phyloP scores from a whole-genome alignment of 2,329 filamentous ascomycete species.

The Botrytis squamosa region DNA sequence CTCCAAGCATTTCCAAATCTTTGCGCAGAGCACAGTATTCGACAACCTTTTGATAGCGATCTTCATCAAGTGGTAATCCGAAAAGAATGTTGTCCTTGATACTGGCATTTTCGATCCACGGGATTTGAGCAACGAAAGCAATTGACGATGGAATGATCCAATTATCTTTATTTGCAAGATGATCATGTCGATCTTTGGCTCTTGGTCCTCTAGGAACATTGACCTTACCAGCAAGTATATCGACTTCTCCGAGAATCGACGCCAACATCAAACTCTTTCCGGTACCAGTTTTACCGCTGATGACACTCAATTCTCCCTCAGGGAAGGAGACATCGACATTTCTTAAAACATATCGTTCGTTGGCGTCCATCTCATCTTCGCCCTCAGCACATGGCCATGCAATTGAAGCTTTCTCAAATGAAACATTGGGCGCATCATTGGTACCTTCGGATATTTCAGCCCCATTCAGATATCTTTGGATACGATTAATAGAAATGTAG shows the following conservation, averaged over 20 bases:
- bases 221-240: constrained; percentile 63
- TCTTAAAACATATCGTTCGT: constrained; percentile 63
- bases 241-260: constrained; percentile 72
- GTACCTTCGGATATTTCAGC: constrained; percentile 60
- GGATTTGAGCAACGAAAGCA: constrained; percentile 73
- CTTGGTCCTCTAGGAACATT: constrained; percentile 52
- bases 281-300: constrained; percentile 74
- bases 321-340: constrained; percentile 68
- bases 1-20: constrained; percentile 72
- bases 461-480: constrained; percentile 67
- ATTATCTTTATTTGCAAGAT: constrained; percentile 56
- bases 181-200: constrained; percentile 57
- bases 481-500: constrained; percentile 68
- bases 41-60: constrained; percentile 69
- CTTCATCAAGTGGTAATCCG: constrained; percentile 65
- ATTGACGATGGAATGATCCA: constrained; percentile 71
- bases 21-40: constrained; percentile 71
- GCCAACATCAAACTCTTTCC: constrained; percentile 76
- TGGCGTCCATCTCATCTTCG: constrained; percentile 52
- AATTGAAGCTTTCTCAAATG: constrained; percentile 66
- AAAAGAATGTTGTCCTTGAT: constrained; percentile 79
- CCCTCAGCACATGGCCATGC: constrained; percentile 73
- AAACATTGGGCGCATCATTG: constrained; percentile 56
- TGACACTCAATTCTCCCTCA: constrained; percentile 65
- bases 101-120: constrained; percentile 82